Base-by-base conservation (phyloP, 805 yeast species). In the fission yeast (Schizosaccharomyces pombe) region DNA sequence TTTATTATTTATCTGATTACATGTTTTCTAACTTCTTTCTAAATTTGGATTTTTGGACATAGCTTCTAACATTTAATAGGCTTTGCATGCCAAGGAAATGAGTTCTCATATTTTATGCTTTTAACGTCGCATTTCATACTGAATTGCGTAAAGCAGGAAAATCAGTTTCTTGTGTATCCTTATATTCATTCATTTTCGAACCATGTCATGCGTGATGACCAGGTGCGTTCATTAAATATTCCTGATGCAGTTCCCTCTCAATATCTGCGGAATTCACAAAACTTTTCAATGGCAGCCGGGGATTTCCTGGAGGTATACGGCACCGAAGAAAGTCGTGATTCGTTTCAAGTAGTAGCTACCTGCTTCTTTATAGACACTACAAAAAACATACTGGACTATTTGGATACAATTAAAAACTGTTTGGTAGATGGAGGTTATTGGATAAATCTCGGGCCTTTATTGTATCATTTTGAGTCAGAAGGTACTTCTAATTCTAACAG, bases 341-440 rank as follows among this genome's bases (percentile, higher is more conserved):
- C 62, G 34, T 70, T 71, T 56, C 73, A 74, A 52, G 71, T 69
- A 5, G 55, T 66, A 8, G 67, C 64, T 14, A 65, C 73, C 0
- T 81, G 80, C 3, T 89, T 82, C 62, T 87, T 89, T 67, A 71
- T 89, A 29, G 97, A 89, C 65, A 89, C 97, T 0, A 96, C 96
- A 0, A 94, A 85, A 61, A 84, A 87, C 62, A 63, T 85, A 52
- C 70, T 89, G 58, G 80, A 77, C 43, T 87, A 87, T 64, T 65
- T 89, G 55, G 81, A 80, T 55, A 67, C 80, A 0, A 78, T 89
- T 37, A 74, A 74, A 55, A 60, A 64, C 9, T 60, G 80, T 34
- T 66, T 71, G 9, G 68, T 68, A 14, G 72, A 72, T 2, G 69
- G 69, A 29, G 80, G 84, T 0, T 70, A 73, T 47, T 89, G 97